A percentile compares a stretch with the other conserved stretches of the same genome.
phyloP scores from a whole-genome alignment of 1,284 basidiomycete species.

The Ceratobasidium sp. region DNA sequence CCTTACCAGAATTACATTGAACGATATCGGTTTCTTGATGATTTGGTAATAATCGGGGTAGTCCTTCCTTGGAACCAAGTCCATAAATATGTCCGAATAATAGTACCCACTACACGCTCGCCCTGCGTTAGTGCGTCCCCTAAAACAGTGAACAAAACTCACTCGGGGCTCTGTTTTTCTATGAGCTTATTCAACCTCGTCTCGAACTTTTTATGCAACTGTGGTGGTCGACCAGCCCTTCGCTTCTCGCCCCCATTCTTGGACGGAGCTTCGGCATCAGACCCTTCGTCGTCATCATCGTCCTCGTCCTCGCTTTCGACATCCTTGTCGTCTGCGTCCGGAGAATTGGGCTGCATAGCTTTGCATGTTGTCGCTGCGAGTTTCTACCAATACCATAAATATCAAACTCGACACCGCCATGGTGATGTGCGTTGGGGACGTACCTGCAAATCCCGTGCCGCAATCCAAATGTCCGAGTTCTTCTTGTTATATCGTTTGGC shows the following conservation, averaged over 20 bases:
- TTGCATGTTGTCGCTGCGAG: conserved; percentile 6
- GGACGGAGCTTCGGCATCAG: conserved; percentile 48
- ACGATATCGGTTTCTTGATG: conserved; percentile 82
- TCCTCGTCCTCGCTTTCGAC: conserved; percentile 52
- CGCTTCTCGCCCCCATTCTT: conserved; percentile 52
- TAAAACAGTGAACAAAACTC: conserved; percentile 45
- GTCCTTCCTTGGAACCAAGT: conserved; percentile 76
- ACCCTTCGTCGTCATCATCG: conserved; percentile 53
- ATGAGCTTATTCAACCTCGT: conserved; percentile 67
- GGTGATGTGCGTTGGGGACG: conserved; percentile 44
- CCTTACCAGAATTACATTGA: conserved; percentile 80
- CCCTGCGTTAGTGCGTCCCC: conserved; percentile 3
- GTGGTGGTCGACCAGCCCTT: conserved; percentile 61
- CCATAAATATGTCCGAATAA: conserved; percentile 80
- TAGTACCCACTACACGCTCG: conserved; percentile 62
- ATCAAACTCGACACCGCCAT: background rate
- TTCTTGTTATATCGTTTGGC: conserved; percentile 89
- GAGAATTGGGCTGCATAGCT: background rate
- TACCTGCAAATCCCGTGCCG: conserved; percentile 74
- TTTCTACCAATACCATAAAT: background rate
- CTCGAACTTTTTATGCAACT: conserved; percentile 62
- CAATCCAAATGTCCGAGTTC: conserved; percentile 83
- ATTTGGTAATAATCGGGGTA: conserved; percentile 87
- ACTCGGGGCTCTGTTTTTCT: conserved; percentile 71
- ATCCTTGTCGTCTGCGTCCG: conserved; percentile 40